Percentiles rank a stretch among this genome's conserved stretches.
These are phyloP conservation scores for Gossypium trilobum DNA, from an alignment of 441 rosid species.

Conservation along the genomic window DNA sequence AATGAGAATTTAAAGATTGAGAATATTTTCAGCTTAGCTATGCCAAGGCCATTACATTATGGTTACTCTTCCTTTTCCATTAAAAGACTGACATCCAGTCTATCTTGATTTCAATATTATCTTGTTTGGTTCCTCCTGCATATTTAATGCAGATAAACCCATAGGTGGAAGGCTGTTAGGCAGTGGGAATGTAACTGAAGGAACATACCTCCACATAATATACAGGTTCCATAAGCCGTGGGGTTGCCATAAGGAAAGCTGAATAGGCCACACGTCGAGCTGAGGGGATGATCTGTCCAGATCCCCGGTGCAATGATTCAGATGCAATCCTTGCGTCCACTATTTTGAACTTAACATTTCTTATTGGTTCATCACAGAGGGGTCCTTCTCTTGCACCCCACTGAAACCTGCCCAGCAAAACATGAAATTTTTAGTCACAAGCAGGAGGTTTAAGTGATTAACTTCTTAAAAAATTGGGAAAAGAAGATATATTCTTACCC, in stretches of 20 bases:
- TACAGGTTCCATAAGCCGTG: slow-evolving; percentile 95
- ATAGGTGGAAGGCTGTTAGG: not conserved
- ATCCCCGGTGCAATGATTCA: slow-evolving; percentile 82
- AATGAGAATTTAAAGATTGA: not conserved
- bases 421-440: slow-evolving; percentile 6
- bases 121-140: not conserved
- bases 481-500: slow-evolving; percentile 39
- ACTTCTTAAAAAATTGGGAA: not conserved
- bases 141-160: not conserved
- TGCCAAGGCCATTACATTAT: not conserved
- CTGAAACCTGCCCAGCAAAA: slow-evolving; percentile 53
- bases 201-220: slow-evolving; percentile 80
- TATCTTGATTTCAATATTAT: not conserved
- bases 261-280: slow-evolving; percentile 27
- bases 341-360: slow-evolving; percentile 91
- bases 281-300: slow-evolving; percentile 69
- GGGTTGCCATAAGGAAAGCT: slow-evolving; percentile 89
- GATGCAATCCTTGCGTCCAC: slow-evolving; percentile 89
- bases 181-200: not conserved
- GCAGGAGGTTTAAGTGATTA: not conserved
- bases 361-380: slow-evolving; percentile 91
- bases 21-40: not conserved
- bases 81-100: not conserved
- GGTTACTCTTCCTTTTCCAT: not conserved
- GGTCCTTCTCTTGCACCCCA: slow-evolving; percentile 99